phyloP scores from a whole-genome alignment of 257 asterid species.

The Thymus mandschuricus region DNA sequence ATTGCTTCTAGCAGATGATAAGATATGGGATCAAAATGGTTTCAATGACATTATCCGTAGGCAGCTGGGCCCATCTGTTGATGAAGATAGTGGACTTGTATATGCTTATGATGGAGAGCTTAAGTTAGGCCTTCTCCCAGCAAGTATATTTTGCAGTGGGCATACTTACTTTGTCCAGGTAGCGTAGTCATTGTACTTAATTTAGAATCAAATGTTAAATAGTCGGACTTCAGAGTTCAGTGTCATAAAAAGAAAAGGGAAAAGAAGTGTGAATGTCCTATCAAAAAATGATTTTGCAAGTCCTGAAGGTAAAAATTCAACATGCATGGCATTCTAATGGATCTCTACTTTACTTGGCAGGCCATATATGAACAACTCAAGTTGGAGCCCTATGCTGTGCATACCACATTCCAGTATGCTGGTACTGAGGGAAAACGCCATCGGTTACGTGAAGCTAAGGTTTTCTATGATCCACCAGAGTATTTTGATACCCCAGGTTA shows the following conservation, averaged over 20 bases:
- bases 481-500: slow-evolving; percentile 89
- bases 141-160: slow-evolving; percentile 97
- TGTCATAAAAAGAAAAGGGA: neutral
- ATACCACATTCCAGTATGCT: slow-evolving; percentile 95
- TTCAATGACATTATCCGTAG: slow-evolving; percentile 80
- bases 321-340: slow-evolving; percentile 22
- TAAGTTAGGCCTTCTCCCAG: slow-evolving; percentile 94
- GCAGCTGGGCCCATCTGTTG: slow-evolving; percentile 95
- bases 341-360: slow-evolving; percentile 46
- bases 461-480: slow-evolving; percentile 86
- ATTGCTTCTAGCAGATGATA: slow-evolving; percentile 80
- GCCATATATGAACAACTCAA: slow-evolving; percentile 84
- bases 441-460: slow-evolving; percentile 94
- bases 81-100: slow-evolving; percentile 93
- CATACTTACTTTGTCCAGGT: slow-evolving; percentile 99
- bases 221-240: neutral
- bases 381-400: slow-evolving; percentile 92
- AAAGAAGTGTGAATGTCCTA: neutral
- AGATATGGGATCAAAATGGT: slow-evolving; percentile 96
- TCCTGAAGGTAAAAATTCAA: slow-evolving; percentile 16
- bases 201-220: slow-evolving; percentile 9
- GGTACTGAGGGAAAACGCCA: slow-evolving; percentile 99
- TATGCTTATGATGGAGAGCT: slow-evolving; percentile 98
- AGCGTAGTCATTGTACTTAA: slow-evolving; percentile 21
- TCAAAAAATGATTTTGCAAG: slow-evolving; percentile 11